Evolutionary conservation across 768 basidiomycete species (phyloP).

Genomic region (Hirschioporus abietinus): DNA sequence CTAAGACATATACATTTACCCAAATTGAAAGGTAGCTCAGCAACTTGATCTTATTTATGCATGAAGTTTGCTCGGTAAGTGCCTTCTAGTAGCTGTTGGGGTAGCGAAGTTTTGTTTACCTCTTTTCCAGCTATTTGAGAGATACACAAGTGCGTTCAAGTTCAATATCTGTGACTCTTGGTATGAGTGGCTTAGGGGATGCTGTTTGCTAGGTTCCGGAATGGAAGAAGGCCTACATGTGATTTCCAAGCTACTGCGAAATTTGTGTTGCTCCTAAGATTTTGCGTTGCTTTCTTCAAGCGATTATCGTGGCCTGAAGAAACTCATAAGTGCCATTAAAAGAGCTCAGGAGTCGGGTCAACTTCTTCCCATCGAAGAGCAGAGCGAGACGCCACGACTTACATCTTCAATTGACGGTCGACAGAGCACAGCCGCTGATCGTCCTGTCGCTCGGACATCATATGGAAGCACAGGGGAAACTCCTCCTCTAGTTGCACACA

Average conservation of each 20-base stretch:
- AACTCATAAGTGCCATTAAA: constrained; percentile 52
- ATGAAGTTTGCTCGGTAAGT: constrained; percentile 62
- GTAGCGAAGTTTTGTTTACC: constrained; percentile 1
- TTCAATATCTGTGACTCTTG: neutral
- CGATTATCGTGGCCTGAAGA: constrained; percentile 70
- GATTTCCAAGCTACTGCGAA: constrained; percentile 14
- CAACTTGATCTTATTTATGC: neutral
- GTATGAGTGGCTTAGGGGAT: constrained; percentile 4
- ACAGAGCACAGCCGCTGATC: neutral
- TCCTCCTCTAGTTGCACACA: constrained; percentile 5
- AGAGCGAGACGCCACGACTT: constrained; percentile 1
- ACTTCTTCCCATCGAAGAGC: neutral
- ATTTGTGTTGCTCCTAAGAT: constrained; percentile 2
- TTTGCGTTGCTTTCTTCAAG: constrained; percentile 28
- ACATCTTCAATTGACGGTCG: neutral
- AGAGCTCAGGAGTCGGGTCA: constrained; percentile 19
- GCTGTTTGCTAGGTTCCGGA: constrained; percentile 52
- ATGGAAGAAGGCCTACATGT: constrained; percentile 72
- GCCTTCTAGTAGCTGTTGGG: neutral
- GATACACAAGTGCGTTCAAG: constrained; percentile 62
- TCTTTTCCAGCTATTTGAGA: constrained; percentile 49
- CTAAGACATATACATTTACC: too few species aligned
- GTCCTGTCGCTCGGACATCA: neutral
- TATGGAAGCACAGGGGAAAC: constrained; percentile 16
- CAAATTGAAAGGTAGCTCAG: neutral